Evolutionary conservation across 2,329 filamentous ascomycete species (phyloP), one percentile per base, ranked within the genome.

Genomic region (Ophiostoma tasmaniense): DNA sequence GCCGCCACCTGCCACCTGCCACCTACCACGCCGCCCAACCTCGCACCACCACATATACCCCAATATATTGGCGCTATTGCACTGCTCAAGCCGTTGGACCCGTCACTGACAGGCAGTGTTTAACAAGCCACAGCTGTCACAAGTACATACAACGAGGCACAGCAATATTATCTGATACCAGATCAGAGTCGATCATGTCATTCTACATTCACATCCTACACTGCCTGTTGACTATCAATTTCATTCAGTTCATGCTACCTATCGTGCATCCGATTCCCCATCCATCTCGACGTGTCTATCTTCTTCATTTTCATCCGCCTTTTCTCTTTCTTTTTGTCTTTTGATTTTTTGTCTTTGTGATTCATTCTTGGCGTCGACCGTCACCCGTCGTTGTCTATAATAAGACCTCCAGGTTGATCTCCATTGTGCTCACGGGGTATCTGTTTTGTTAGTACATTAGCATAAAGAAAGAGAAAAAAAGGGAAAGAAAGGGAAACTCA

Each of bases 321-420:
- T 33, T 33, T 42, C 14, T 61, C 55, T n/a, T 55, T n/a, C 39
- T 64, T 30, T 67, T n/a, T 67, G 20, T 28, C 22, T 35, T 17
- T 20, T 33, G 3, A 11, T 45, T 35, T 33, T 33, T 33, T 33
- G 33, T 33, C 33, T 33, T 33, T 33, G 33, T 45, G 42, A 5
- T 62, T n/a, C 20, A n/a, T 39, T 39, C 11, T 42, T 52, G 6
- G 17, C 35, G 7, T 2, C 30, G 4, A 22, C 59, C 64, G 67
- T 67, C 76, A 13, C 25, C 50, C 50, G n/a, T 55, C 42, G 22
- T 25, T 13, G 8, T 25, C 22, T 78, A 97, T 81, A 97, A 83
- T 85, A 99, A 96, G 73, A 91, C 87, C 80, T 98, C 94, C 39
- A 98, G 86, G 80, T 98, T 97, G 77, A 99, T 86, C 83, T 99